Conservation (phyloP, 2,329 filamentous ascomycete species). For the Clarireedia monteithiana region DNA sequence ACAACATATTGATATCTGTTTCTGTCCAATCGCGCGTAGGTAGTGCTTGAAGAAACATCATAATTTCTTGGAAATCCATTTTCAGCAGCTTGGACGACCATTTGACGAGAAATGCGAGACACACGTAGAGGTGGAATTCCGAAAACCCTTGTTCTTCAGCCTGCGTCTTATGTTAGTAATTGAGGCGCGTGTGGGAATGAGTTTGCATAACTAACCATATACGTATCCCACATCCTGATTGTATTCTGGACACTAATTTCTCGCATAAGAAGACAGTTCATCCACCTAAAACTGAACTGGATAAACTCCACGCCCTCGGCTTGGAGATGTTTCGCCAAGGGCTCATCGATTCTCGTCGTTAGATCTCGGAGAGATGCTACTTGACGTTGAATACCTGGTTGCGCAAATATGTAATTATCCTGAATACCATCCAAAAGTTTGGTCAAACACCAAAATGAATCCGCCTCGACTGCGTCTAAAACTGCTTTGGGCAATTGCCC, state of each 20-base stretch:
- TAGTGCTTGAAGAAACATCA: conserved; percentile 97
- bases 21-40: conserved; percentile 94
- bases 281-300: conserved; percentile 98
- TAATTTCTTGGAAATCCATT: conserved; percentile 97
- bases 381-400: conserved; percentile 93
- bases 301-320: conserved; percentile 94
- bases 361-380: conserved; percentile 83
- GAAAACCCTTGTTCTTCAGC: conserved; percentile 98
- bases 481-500: conserved; percentile 87
- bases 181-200: no score
- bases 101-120: conserved; percentile 94
- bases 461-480: conserved; percentile 91
- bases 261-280: conserved; percentile 98
- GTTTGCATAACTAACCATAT: conserved; percentile 60
- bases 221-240: conserved; percentile 99
- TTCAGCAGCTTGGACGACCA: conserved; percentile 93
- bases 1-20: conserved; percentile 91
- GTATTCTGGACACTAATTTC: conserved; percentile 96
- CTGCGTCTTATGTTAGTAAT: conserved; percentile 37
- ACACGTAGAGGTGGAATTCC: conserved; percentile 96
- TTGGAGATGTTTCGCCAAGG: conserved; percentile 81
- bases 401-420: conserved; percentile 97
- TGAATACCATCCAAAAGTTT: conserved; percentile 98
- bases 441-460: conserved; percentile 97
- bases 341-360: conserved; percentile 79